A percentile compares a stretch with the other conserved stretches of the same genome.
Evolutionary conservation across 257 asterid species (phyloP).

Genomic region (Solanum paucissectum): DNA sequence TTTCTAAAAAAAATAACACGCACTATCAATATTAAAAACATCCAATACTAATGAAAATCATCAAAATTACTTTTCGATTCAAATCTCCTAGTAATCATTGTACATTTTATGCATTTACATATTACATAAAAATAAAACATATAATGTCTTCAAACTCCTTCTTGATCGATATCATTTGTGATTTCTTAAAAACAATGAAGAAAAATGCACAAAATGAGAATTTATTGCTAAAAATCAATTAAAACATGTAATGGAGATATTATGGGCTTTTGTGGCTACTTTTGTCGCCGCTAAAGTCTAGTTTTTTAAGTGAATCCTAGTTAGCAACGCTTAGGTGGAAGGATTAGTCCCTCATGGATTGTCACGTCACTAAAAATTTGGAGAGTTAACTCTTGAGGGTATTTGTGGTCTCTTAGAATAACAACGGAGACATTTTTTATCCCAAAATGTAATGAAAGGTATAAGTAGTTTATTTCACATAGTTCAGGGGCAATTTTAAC

Average conservation of each 20-base stretch:
- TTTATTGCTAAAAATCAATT: background rate
- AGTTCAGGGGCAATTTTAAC: too few species aligned
- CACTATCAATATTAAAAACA: background rate
- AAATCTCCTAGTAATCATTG: background rate
- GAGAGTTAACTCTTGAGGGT: background rate
- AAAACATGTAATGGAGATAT: background rate
- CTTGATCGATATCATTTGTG: background rate
- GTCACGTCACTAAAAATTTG: too few species aligned
- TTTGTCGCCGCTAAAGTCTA: background rate
- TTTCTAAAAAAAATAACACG: background rate
- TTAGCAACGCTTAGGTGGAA: background rate
- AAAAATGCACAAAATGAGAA: background rate
- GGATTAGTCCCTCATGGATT: background rate
- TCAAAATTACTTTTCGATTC: background rate
- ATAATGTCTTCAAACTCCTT: background rate
- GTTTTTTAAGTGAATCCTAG: background rate
- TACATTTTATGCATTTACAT: background rate
- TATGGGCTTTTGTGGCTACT: background rate
- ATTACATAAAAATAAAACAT: too few species aligned
- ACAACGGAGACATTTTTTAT: background rate
- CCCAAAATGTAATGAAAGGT: background rate
- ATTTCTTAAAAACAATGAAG: background rate
- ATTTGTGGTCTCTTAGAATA: background rate
- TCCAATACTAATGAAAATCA: too few species aligned
- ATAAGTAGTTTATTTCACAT: too few species aligned